A percentile compares a stretch with the other conserved stretches of the same genome.
These are phyloP conservation scores for Alnus rubra DNA, from an alignment of 306 rosid species.

Conservation along the genomic window DNA sequence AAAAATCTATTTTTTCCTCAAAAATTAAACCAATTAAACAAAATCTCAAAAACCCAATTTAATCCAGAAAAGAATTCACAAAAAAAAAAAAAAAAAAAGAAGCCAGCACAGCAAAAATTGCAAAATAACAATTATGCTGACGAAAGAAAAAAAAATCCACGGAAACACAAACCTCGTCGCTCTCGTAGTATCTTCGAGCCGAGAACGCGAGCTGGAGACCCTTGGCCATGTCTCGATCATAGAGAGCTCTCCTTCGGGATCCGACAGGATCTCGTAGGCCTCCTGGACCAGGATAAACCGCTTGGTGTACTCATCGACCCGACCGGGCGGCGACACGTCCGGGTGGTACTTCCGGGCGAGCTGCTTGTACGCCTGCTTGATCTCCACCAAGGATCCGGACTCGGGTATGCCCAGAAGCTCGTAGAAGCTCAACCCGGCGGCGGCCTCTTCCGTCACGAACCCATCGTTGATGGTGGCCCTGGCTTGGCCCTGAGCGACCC, in stretches of 20 bases:
- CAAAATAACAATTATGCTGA: background rate
- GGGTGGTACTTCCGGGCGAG: slow-evolving; percentile 86
- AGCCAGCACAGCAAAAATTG: background rate
- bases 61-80: background rate
- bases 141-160: background rate
- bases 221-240: slow-evolving; percentile 69
- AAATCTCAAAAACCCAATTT: too few relatives aligned
- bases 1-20: too few relatives aligned
- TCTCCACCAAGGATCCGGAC: slow-evolving; percentile 64
- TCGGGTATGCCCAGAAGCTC: slow-evolving; percentile 71
- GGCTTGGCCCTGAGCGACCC: slow-evolving; percentile 34
- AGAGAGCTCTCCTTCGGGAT: slow-evolving; percentile 59
- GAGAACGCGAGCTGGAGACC: slow-evolving; percentile 77
- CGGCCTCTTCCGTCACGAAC: slow-evolving; percentile 19
- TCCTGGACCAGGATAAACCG: slow-evolving; percentile 78
- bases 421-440: slow-evolving; percentile 52
- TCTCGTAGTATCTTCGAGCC: slow-evolving; percentile 44
- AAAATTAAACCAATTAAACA: too few relatives aligned
- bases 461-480: slow-evolving; percentile 51
- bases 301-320: slow-evolving; percentile 73
- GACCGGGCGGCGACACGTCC: slow-evolving; percentile 89
- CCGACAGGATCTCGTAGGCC: slow-evolving; percentile 88
- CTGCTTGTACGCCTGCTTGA: slow-evolving; percentile 85
- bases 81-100: too few relatives aligned
- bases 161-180: slow-evolving; percentile 39